These are phyloP conservation scores for Setaria italica DNA, from an alignment of 202 grass and related monocot genomes.

Conservation along the genomic window DNA sequence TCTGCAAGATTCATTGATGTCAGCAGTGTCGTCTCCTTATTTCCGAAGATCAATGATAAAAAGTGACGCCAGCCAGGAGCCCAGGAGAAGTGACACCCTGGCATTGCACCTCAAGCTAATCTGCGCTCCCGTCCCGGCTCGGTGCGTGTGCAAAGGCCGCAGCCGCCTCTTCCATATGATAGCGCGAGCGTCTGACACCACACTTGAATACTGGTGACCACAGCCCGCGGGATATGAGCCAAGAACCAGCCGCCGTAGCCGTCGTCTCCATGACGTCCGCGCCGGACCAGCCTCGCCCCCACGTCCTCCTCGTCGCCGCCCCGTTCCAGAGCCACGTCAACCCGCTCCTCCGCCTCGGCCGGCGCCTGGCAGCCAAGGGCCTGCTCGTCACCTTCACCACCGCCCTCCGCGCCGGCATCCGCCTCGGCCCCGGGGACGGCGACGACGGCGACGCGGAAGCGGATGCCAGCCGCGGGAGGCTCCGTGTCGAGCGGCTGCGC, in stretches of 20 bases:
- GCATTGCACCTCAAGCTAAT: neutral
- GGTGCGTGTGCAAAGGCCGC: neutral
- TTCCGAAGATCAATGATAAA: neutral
- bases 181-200: neutral
- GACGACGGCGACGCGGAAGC: neutral
- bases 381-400: conserved; percentile 71
- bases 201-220: neutral
- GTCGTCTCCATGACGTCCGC: neutral
- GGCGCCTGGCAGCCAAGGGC: conserved; percentile 63
- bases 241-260: neutral
- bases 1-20: neutral
- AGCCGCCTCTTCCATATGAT: neutral
- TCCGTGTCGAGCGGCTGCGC: conserved; percentile 62
- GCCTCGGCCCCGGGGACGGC: neutral
- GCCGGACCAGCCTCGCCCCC: conserved; percentile 25
- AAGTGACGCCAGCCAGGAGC: neutral
- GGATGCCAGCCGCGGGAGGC: conserved; percentile 14
- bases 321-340: conserved; percentile 73
- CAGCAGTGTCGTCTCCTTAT: neutral
- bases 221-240: neutral
- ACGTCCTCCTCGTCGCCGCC: conserved; percentile 64
- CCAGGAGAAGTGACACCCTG: neutral
- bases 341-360: conserved; percentile 66
- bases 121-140: neutral
- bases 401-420: conserved; percentile 36